Base-by-base conservation (phyloP, 2,329 filamentous ascomycete genomes). In the Fusarium armeniacum region DNA sequence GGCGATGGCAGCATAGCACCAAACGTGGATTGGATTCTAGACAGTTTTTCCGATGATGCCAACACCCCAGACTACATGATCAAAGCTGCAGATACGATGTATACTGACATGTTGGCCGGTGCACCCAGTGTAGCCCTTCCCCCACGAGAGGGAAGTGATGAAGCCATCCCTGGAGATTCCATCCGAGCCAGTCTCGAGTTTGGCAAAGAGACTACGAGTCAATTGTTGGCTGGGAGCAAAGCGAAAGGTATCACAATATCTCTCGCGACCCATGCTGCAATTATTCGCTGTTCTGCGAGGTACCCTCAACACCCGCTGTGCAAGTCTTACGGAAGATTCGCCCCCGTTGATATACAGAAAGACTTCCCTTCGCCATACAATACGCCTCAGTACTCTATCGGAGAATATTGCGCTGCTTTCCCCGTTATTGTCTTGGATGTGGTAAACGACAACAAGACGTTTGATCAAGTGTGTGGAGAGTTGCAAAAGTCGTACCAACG, bases 301-400 rank as follows among this genome's bases (percentile, higher is more conserved):
- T 76, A 76, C 63, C 69, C 73, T 32, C 69, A 71, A 26, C 61
- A 71, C 40, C 72, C 36, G 53, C 73, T 65, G 43, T 69, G 45
- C 45, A 75, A 72, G 43, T 73, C 76, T 57, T 78, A 78, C 51
- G 75, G 75, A 33, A 75, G 75, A 56, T 77, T 77, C 8, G 70
- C 78, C 38, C 75, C 74, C 28, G 73, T 68, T 46, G 70, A 70
- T 44, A 67, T 78, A 50, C 73, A 75, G 12, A 74, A 69, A 15
- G 74, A 73, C 52, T 64, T 79, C 18, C 70, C 70, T 32, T 56
- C 62, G 18, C 76, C 77, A 13, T 76, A 75, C 36, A 73, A 70
- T 36, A 73, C 71, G 16, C 66, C 71, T 7, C 67, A 71, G 26
- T 73, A 69, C 43, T 72, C 75, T 16, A 63, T 69, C 28, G 69